Conservation (phyloP, 495 filamentous ascomycete species). For the Bacidia gigantensis region DNA sequence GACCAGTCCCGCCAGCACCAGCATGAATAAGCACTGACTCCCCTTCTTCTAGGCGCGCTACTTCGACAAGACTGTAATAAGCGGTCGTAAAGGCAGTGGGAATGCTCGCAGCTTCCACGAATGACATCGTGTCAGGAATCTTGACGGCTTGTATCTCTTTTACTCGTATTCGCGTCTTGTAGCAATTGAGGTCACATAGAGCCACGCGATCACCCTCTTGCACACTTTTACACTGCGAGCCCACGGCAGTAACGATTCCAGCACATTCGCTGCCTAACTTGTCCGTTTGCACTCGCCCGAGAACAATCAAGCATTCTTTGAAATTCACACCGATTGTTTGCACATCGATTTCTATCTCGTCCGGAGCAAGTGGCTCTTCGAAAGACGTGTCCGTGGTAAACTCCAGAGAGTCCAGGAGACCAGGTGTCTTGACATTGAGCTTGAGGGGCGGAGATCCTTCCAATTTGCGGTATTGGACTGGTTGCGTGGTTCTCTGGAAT, state of each 20-base stretch:
- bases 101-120: conserved; percentile 19
- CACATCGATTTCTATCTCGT: conserved; percentile 6
- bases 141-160: conserved; percentile 3
- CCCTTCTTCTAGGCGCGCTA: conserved; percentile 17
- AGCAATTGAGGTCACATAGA: background rate
- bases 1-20: conserved; percentile 28
- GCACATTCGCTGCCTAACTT: conserved; percentile 39
- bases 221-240: conserved; percentile 16
- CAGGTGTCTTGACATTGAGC: conserved; percentile 1
- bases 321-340: conserved; percentile 15
- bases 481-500: background rate
- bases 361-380: background rate
- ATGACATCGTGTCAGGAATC: conserved; percentile 19
- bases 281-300: conserved; percentile 24
- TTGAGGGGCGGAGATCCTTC: background rate
- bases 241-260: conserved; percentile 38
- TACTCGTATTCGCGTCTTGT: background rate
- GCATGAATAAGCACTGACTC: conserved; percentile 22
- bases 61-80: conserved; percentile 22
- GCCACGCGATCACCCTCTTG: conserved; percentile 10
- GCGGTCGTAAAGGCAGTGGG: conserved; percentile 22
- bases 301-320: conserved; percentile 25
- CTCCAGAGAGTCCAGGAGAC: conserved; percentile 6
- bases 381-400: conserved; percentile 1
- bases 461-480: background rate